Conservation (phyloP, 352 stramenopile genomes). For the Globisporangium paddicum region DNA sequence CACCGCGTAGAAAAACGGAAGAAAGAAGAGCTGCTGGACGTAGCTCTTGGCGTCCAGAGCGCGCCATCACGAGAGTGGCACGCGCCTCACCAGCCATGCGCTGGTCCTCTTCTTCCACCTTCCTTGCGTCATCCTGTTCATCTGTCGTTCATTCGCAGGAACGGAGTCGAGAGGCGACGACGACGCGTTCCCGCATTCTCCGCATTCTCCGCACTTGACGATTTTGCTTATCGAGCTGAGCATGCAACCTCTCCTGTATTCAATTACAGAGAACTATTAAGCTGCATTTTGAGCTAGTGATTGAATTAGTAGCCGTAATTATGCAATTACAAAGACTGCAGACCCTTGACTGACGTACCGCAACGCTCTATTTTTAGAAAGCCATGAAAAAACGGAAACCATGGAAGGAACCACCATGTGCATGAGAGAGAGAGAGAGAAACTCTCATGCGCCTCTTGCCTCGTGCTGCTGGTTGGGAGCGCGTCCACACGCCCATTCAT, state of each 20-base stretch:
- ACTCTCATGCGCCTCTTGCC: neutral
- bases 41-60: neutral
- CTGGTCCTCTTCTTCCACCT: neutral
- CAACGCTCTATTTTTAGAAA: conserved; percentile 2
- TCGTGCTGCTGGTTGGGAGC: neutral
- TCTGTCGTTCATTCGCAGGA: neutral
- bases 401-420: conserved; percentile 8
- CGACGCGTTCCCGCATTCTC: neutral
- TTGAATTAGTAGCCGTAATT: neutral
- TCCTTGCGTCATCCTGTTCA: neutral
- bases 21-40: too few relatives aligned
- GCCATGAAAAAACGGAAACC: neutral
- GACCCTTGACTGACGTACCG: neutral
- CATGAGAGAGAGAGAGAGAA: neutral
- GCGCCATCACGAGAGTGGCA: neutral
- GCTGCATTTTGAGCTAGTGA: neutral
- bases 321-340: neutral
- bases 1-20: conserved; percentile 54
- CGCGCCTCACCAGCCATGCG: neutral
- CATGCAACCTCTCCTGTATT: too few relatives aligned
- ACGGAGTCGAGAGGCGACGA: neutral
- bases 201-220: neutral
- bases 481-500: neutral
- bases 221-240: neutral
- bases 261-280: neutral